These are phyloP conservation scores for Tetrapyrgos nigripes DNA, from an alignment of 1,284 basidiomycete genomes.

Conservation along the genomic window DNA sequence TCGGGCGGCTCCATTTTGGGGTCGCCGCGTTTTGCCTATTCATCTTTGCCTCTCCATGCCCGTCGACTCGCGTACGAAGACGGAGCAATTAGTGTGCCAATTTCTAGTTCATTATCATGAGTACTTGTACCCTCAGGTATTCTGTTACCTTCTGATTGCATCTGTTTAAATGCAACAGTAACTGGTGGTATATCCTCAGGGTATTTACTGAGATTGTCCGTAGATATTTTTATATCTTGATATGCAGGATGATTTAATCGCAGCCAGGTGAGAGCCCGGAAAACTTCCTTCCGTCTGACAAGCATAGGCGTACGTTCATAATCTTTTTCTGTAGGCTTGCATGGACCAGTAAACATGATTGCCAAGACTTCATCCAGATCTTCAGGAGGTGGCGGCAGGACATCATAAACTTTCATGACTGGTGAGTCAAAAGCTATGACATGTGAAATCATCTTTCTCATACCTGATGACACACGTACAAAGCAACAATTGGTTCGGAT, in stretches of 20 bases:
- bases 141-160: slow-evolving; percentile 16
- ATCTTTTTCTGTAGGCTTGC: slow-evolving; percentile 41
- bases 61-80: too few species aligned
- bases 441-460: too few species aligned
- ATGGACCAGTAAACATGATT: slow-evolving; percentile 39
- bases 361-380: slow-evolving; percentile 45
- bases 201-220: slow-evolving; percentile 38
- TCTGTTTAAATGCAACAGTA: slow-evolving; percentile 30
- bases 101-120: slow-evolving; percentile 27
- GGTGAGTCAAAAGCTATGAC: too few species aligned
- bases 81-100: slow-evolving; percentile 26
- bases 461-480: slow-evolving; percentile 1
- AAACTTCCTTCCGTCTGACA: too few species aligned
- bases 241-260: slow-evolving; percentile 45
- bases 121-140: slow-evolving; percentile 24
- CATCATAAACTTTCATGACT: too few species aligned
- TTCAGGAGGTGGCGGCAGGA: slow-evolving; percentile 29
- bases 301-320: too few species aligned
- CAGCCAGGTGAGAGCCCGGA: slow-evolving; percentile 41
- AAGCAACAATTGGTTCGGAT: slow-evolving; percentile 6
- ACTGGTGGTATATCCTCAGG: slow-evolving; percentile 36
- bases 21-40: too few species aligned
- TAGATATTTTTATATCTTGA: slow-evolving; percentile 38
- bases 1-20: too few species aligned
- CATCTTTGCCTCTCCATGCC: too few species aligned